Percentiles rank a stretch among this genome's conserved stretches.
These are phyloP conservation scores for Stephania japonica DNA, from an alignment of 164 flowering plant genomes.

Conservation along the genomic window DNA sequence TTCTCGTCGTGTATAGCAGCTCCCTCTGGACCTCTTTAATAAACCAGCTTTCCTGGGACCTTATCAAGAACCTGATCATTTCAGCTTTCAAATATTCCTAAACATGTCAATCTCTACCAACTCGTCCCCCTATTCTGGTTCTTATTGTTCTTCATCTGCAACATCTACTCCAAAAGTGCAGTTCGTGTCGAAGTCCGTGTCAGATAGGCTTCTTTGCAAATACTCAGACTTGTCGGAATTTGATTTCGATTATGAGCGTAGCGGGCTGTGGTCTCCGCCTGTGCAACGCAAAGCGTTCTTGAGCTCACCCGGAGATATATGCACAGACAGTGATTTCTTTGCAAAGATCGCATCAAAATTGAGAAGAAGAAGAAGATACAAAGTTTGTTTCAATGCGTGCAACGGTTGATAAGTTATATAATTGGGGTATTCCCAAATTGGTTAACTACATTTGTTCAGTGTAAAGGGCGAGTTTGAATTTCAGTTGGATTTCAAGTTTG, in stretches of 20 bases:
- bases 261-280: constrained; percentile 84
- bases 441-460: not conserved
- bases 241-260: constrained; percentile 57
- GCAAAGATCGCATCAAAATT: constrained; percentile 15
- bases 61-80: no score
- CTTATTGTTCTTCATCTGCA: not conserved
- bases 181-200: constrained; percentile 40
- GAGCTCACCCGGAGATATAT: constrained; percentile 40
- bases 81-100: no score
- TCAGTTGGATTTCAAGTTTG: no score
- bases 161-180: constrained; percentile 29
- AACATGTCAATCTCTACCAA: not conserved
- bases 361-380: constrained; percentile 10
- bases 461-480: no score
- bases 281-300: constrained; percentile 41
- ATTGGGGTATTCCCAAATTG: not conserved
- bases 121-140: not conserved
- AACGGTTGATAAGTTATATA: no score
- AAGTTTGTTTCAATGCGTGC: constrained; percentile 12
- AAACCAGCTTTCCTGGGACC: no score
- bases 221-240: constrained; percentile 57
- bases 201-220: constrained; percentile 58
- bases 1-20: no score
- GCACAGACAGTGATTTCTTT: constrained; percentile 24
- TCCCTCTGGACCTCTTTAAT: no score